Conservation (phyloP, 179 eudicot genomes). For the Spergularia azorica region DNA sequence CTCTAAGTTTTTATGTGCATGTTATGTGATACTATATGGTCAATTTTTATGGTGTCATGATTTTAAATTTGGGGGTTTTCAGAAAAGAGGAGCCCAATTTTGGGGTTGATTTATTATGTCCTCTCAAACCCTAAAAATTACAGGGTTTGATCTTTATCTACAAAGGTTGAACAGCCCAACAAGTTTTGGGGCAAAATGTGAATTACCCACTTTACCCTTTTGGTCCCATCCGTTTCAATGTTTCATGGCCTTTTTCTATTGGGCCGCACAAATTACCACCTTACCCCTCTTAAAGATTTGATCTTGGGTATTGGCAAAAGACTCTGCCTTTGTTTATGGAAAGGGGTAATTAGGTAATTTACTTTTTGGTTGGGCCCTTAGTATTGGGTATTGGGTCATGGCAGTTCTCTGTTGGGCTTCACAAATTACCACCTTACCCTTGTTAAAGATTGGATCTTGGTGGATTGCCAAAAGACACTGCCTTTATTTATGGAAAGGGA, state of each 20-base stretch:
- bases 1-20: too few species aligned
- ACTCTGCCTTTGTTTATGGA: neutral
- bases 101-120: neutral
- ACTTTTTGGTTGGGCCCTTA: neutral
- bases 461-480: too few species aligned
- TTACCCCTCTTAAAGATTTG: too few species aligned
- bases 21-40: too few species aligned
- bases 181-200: neutral
- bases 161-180: conserved; percentile 18
- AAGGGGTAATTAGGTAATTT: neutral
- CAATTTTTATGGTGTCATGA: neutral
- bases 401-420: neutral
- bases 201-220: neutral
- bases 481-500: neutral
- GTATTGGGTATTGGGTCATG: neutral
- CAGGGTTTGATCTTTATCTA: conserved; percentile 17
- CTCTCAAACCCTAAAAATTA: conserved; percentile 23
- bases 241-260: neutral
- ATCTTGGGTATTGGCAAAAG: neutral
- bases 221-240: neutral
- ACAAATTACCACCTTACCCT: too few species aligned
- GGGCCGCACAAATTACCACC: neutral
- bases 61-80: neutral
- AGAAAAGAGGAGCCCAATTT: conserved; percentile 1
- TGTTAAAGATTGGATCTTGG: neutral